A percentile compares a stretch with the other conserved stretches of the same genome.
phyloP scores from a whole-genome alignment of 441 rosid genomes.

The Raphanus hybrid region DNA sequence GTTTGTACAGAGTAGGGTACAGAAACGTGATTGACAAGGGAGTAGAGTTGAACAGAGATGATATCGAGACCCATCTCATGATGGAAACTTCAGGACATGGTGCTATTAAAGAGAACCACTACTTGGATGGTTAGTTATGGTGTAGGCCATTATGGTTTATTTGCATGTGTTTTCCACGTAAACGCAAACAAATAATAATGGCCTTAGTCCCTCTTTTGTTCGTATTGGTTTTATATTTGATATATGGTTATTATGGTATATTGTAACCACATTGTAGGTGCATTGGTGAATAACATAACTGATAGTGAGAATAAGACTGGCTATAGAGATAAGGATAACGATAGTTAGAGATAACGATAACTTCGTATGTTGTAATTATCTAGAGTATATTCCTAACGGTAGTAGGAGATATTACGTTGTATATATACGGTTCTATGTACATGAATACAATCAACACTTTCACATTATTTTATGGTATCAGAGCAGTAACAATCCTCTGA shows the following conservation, averaged over 20 bases:
- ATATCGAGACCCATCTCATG: constrained; percentile 88
- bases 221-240: neutral
- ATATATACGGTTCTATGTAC: too few species aligned
- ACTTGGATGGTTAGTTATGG: constrained; percentile 64
- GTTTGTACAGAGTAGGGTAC: constrained; percentile 90
- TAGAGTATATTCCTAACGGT: too few species aligned
- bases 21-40: constrained; percentile 88
- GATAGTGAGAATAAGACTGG: constrained; percentile 87
- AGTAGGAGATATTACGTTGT: too few species aligned
- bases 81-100: constrained; percentile 99
- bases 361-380: too few species aligned
- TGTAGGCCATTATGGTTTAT: neutral
- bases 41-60: constrained; percentile 66
- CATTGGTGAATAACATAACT: constrained; percentile 77
- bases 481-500: too few species aligned
- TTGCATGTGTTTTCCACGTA: neutral
- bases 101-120: constrained; percentile 87
- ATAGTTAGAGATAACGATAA: too few species aligned
- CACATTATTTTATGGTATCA: too few species aligned
- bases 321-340: too few species aligned
- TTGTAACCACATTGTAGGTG: constrained; percentile 51
- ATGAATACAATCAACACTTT: too few species aligned
- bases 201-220: neutral
- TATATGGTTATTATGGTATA: neutral
- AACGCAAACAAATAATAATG: neutral